phyloP scores from a whole-genome alignment of 163 green algal genomes.

The Scenedesmus sp. region DNA sequence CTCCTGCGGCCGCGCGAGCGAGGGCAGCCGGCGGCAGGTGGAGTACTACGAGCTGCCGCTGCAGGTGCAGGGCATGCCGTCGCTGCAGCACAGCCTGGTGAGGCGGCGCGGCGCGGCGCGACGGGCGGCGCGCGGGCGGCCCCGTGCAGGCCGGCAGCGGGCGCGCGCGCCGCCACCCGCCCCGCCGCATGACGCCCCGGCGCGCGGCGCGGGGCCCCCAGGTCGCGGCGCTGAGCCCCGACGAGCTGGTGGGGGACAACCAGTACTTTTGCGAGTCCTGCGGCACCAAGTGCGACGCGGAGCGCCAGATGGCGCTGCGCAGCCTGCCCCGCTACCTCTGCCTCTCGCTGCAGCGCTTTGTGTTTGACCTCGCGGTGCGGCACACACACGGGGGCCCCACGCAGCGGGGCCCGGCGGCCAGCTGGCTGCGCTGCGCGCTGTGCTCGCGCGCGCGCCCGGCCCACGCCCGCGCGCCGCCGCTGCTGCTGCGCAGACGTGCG shows the following conservation, averaged over 20 bases:
- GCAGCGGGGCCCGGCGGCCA: not conserved
- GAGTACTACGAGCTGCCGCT: constrained; percentile 86
- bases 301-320: constrained; percentile 64
- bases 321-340: constrained; percentile 81
- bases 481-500: constrained; percentile 60
- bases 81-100: constrained; percentile 37
- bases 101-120: too few species aligned
- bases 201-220: constrained; percentile 25
- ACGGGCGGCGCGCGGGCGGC: too few species aligned
- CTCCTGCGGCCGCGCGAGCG: constrained; percentile 62
- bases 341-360: constrained; percentile 86
- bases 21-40: constrained; percentile 49
- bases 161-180: too few species aligned
- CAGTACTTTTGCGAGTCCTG: constrained; percentile 83
- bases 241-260: constrained; percentile 80
- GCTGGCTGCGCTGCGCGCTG: too few species aligned
- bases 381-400: too few species aligned
- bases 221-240: constrained; percentile 62
- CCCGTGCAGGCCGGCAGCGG: not conserved
- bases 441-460: too few species aligned
- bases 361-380: constrained; percentile 79
- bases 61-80: constrained; percentile 59
- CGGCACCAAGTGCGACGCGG: constrained; percentile 53
- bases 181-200: too few species aligned
- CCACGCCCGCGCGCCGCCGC: not conserved